Base-by-base conservation (phyloP, 176 grass and related monocot species). In the Tillandsia fasciculata region DNA sequence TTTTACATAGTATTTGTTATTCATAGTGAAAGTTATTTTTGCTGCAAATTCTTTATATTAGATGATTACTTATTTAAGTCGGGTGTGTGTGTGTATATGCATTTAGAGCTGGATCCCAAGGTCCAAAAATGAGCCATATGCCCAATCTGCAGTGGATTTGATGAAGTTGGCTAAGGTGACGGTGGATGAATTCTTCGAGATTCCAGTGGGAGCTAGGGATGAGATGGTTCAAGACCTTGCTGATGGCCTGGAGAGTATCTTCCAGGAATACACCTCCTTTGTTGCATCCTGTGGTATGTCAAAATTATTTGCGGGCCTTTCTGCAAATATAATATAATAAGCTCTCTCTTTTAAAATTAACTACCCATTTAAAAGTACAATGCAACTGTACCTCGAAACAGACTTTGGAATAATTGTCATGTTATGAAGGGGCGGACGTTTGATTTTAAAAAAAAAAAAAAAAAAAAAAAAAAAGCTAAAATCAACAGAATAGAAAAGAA, bases 21-120 rank as follows among this genome's bases (percentile, higher is more conserved):
- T 42, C 33, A 6, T 42, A 42, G 33, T 42, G 33, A 7, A 42
- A 42, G 33, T 42, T 0, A 59, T 59, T 1, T 57, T 59, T 9
- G 20, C n/a, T 59, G 2, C n/a, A 8, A 3, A 18, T 17, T 18
- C 8, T 58, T 18, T 22, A 20, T 8, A 59, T 20, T 20, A 3
- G 12, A 9, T 2, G 12, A 9, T 2, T 59, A 59, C 14, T 17
- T 8, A 59, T 59, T 59, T 59, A 42, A 42, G 33, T 7, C 33
- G 33, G 33, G 33, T 33, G 3, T 4, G 33, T 33, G 3, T 4
- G 4, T 42, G 29, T 33, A 3, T 33, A 42, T 42, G 33, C 33
- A 42, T 42, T 59, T 49, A 96, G 94, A 97, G 89, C 70, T 97
- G 89, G 94, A 85, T 90, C 75, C 89, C 94, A 0, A 97, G 79